A percentile compares a stretch with the other conserved stretches of the same genome.
phyloP scores from a whole-genome alignment of 83 land plant genomes.

The Diphasiastrum complanatum region DNA sequence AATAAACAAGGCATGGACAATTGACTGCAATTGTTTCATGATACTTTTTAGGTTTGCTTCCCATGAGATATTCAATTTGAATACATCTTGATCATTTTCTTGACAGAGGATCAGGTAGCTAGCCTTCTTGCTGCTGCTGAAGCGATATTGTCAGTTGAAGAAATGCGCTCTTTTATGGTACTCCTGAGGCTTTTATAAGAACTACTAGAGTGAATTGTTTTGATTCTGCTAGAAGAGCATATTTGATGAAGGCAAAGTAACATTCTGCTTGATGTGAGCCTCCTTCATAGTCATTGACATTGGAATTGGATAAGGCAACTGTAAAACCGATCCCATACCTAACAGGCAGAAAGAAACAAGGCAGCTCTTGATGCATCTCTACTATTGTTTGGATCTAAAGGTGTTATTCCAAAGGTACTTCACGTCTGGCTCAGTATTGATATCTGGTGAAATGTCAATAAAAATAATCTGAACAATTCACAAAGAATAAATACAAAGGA shows the following conservation, averaged over 20 bases:
- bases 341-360: slow-evolving; percentile 31
- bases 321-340: not conserved
- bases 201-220: not conserved
- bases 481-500: too few relatives aligned
- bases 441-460: too few relatives aligned
- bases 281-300: not conserved
- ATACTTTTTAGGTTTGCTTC: not conserved
- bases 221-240: not conserved
- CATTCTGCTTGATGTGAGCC: not conserved
- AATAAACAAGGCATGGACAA: not conserved
- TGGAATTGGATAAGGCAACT: not conserved
- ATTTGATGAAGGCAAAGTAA: not conserved
- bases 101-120: slow-evolving; percentile 35
- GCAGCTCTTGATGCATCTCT: slow-evolving; percentile 40
- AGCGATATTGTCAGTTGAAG: slow-evolving; percentile 32
- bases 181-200: not conserved
- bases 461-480: too few relatives aligned
- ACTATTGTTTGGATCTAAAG: slow-evolving; percentile 30
- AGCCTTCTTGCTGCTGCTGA: slow-evolving; percentile 33
- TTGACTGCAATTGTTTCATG: not conserved
- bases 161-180: slow-evolving; percentile 31
- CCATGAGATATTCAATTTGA: not conserved
- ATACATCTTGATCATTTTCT: not conserved
- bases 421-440: not conserved
- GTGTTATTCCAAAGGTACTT: slow-evolving; percentile 25